A percentile compares a stretch with the other conserved stretches of the same genome.
Evolutionary conservation across 176 grass and related monocot genomes (phyloP).

Genomic region (Hyparrhenia diplandra): DNA sequence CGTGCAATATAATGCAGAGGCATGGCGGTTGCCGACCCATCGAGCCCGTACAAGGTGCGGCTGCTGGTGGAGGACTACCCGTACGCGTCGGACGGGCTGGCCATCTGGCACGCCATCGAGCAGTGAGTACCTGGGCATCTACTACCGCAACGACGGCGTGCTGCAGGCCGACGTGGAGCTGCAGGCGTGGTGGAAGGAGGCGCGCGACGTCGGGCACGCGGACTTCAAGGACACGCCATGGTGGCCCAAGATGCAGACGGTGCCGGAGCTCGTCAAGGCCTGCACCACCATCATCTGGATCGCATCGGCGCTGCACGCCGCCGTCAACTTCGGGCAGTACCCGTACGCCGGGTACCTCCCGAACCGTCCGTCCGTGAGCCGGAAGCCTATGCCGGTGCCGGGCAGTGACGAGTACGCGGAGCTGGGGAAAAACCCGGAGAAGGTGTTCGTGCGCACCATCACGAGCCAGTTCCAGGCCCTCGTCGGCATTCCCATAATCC

Average conservation of each 20-base stretch:
- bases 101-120: too few relatives aligned
- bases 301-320: constrained; percentile 70
- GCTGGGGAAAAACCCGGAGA: too few relatives aligned
- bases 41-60: too few relatives aligned
- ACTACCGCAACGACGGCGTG: constrained; percentile 20
- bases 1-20: too few relatives aligned
- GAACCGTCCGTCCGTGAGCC: constrained; percentile 69
- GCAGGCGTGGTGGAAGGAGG: background rate
- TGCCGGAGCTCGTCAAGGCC: constrained; percentile 46
- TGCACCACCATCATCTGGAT: constrained; percentile 77
- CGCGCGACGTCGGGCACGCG: background rate
- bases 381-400: constrained; percentile 41
- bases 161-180: background rate
- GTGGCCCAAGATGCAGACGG: constrained; percentile 64
- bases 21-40: too few relatives aligned
- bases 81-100: too few relatives aligned
- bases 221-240: constrained; percentile 55
- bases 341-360: constrained; percentile 69
- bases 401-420: constrained; percentile 20
- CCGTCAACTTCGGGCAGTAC: constrained; percentile 89
- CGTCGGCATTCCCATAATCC: too few relatives aligned
- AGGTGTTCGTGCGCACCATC: too few relatives aligned
- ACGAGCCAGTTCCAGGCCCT: too few relatives aligned
- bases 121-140: constrained; percentile 51
- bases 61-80: too few relatives aligned